A percentile compares a stretch with the other conserved stretches of the same genome.
These are phyloP conservation scores for Discostella pseudostelligera DNA, from an alignment of 108 stramenopile species.

Conservation along the genomic window DNA sequence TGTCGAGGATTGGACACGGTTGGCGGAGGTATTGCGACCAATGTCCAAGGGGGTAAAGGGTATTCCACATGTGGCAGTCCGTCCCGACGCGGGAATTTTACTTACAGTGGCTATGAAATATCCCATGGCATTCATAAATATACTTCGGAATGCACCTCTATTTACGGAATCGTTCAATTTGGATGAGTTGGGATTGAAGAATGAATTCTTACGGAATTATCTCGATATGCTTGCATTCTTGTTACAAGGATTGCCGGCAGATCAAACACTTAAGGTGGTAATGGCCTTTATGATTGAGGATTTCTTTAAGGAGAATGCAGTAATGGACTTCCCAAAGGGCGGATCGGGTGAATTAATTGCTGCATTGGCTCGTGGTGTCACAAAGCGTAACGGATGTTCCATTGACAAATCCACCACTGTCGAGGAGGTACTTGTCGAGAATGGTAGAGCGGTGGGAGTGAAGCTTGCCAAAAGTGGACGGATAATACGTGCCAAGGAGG, in stretches of 20 bases:
- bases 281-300: conserved; percentile 95
- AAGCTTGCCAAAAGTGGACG: conserved; percentile 62
- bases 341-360: conserved; percentile 84
- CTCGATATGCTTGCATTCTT: conserved; percentile 89
- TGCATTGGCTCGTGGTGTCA: conserved; percentile 86
- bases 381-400: conserved; percentile 58
- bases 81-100: conserved; percentile 66
- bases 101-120: conserved; percentile 64
- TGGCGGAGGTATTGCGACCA: conserved; percentile 69
- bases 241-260: conserved; percentile 86
- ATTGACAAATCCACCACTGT: conserved; percentile 71
- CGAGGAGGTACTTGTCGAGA: conserved; percentile 81
- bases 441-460: conserved; percentile 78
- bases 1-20: conserved; percentile 65
- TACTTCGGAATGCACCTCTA: conserved; percentile 59
- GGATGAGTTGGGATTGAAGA: conserved; percentile 75
- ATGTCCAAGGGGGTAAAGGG: conserved; percentile 73
- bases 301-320: conserved; percentile 85
- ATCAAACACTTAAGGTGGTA: conserved; percentile 86
- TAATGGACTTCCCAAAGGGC: conserved; percentile 90
- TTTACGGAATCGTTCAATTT: conserved; percentile 70
- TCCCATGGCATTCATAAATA: conserved; percentile 62
- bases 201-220: conserved; percentile 89
- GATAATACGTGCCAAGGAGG: conserved; percentile 68
- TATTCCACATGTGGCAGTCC: conserved; percentile 64